Evolutionary conservation across 2,329 filamentous ascomycete species (phyloP).

Genomic region (Exophiala oligosperma): DNA sequence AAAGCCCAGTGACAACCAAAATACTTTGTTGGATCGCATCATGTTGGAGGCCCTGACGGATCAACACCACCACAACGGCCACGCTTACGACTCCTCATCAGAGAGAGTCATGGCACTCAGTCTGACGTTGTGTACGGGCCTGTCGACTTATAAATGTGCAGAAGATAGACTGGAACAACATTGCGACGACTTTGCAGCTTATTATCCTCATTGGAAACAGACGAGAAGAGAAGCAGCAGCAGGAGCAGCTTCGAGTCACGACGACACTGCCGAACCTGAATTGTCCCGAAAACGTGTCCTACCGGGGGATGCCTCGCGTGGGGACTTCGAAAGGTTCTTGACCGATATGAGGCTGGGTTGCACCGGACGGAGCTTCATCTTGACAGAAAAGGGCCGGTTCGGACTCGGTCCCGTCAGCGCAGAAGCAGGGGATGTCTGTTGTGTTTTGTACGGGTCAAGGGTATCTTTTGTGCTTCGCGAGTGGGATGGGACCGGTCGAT

Average conservation of each 20-base stretch:
- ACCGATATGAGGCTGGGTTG: slow-evolving; percentile 8
- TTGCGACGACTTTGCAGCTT: slow-evolving; percentile 5
- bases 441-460: slow-evolving; percentile 1
- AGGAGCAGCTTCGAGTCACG: too few relatives aligned
- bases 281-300: too few relatives aligned
- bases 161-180: slow-evolving; percentile 5
- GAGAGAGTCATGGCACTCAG: slow-evolving; percentile 5
- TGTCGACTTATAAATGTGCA: slow-evolving; percentile 8
- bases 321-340: slow-evolving; percentile 4
- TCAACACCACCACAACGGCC: background rate
- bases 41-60: too few relatives aligned
- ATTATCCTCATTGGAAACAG: background rate
- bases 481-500: background rate
- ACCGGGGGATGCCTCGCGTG: background rate
- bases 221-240: too few relatives aligned
- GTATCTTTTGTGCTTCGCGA: slow-evolving; percentile 8
- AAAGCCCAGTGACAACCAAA: too few relatives aligned
- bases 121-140: slow-evolving; percentile 8
- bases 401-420: slow-evolving; percentile 10
- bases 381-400: slow-evolving; percentile 8
- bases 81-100: background rate
- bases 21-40: too few relatives aligned
- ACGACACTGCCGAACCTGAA: too few relatives aligned
- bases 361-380: slow-evolving; percentile 9
- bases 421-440: slow-evolving; percentile 7